Base-by-base conservation (phyloP, 441 rosid genomes). In the Adansonia gregorii region DNA sequence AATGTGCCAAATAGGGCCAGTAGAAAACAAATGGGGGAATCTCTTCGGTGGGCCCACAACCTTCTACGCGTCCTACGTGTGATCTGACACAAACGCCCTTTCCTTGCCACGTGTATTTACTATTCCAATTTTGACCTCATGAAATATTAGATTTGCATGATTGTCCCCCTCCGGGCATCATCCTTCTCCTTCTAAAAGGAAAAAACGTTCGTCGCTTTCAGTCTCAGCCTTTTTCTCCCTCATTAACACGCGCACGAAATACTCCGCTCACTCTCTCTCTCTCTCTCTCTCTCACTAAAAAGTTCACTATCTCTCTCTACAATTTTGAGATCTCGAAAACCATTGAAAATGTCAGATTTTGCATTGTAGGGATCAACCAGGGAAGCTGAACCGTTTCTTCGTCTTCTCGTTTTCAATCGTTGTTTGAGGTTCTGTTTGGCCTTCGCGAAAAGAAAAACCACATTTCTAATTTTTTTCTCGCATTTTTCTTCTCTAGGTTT, bases 131-230 rank as follows among this genome's bases (percentile, higher is more conserved):
- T 70, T 78, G 59, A 49, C 70, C 64, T 56, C 76, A 56, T 31
- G 55, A 51, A 72, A 73, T 63, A 55, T 59, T 35, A 31, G 48
- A 60, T 19, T 79, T 27, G 46, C 51, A 10, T 6, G 2, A 4
- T 5, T 6, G 45, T 27, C 52, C 72, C 56, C 72, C 60, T 63
- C 60, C 76, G 45, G 64, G 24, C 45, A 4, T 52, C 45, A 52
- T 3, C 74, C 39, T 76, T 69, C 69, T 39, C 45, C 14, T 10
- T 15, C 19, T 55, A 43, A 14, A 11, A 39, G 39, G 39, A 19
- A 76, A 76, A 79, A 75, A 79, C 58, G 84, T 82, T 85, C 82
- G 84, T 85, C 85, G 51, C 81, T 80, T 77, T 80, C 84, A 76
- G 49, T 68, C 82, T 31, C 76, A 72, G 80, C 66, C 35, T 77